Evolutionary conservation across 805 yeast species (phyloP), one percentile per base, ranked within the genome.

Genomic region (Millerozyma miso): DNA sequence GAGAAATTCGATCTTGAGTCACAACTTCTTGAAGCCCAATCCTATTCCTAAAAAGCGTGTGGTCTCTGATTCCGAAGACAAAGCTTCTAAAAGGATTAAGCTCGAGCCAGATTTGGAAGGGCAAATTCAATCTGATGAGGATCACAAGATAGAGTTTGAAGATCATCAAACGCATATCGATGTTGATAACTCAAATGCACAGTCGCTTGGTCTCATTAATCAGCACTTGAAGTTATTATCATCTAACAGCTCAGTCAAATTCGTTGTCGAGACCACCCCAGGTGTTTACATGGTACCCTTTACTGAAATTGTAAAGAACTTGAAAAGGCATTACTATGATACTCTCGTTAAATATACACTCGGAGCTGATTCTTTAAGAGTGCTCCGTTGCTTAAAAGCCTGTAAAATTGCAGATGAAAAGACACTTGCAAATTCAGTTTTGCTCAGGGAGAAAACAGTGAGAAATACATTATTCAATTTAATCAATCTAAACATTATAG

Each of bases 391-490:
- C 52, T 75, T 93, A 26, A 79, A 86, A 44, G 75, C 74, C 7
- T 72, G 79, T 53, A 80, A 80, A 49, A 71, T 88, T 37, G 83
- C 85, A 6, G 96, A 95, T 49, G 99, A 93, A 56, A 90, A 91
- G 55, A 71, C 83, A 15, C 76, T 93, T 39, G 79, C 88, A 32
- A 82, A 85, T 40, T 62, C 78, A 13, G 91, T 93, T 1, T 65
- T 93, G 40, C 73, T 93, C 62, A 86, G 80, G 50, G 95, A 88
- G 45, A 79, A 77, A 46, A 85, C 81, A 31, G 85, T 89, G 6
- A 74, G 97, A 43, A 80, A 82, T 33, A 80, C 84, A 35, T 66
- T 89, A 35, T 77, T 84, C 37, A 76, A 78, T 29, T 67, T 93
- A 41, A 76, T 86, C 19, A 77, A 76, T 41, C 73, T 80, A 49